phyloP scores from a whole-genome alignment of 164 flowering plant species.

The Macadamia integrifolia region DNA sequence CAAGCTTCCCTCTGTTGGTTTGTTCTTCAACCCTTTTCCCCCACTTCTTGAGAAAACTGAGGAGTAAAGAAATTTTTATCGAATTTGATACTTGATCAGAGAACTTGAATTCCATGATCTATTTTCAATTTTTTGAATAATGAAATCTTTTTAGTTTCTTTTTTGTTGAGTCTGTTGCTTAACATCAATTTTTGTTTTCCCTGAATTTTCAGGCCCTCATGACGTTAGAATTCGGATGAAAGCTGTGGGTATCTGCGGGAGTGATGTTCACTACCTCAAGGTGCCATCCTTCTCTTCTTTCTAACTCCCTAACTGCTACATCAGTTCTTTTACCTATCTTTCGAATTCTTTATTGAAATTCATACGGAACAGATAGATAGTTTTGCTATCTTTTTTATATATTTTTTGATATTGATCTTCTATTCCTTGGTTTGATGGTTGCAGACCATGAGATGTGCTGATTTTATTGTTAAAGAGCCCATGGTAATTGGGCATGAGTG shows the following conservation, averaged over 20 bases:
- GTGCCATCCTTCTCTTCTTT: constrained; percentile 16
- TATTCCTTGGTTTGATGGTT: neutral
- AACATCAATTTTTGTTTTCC: neutral
- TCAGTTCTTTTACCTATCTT: too few species aligned
- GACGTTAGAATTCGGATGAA: constrained; percentile 90
- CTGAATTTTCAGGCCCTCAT: constrained; percentile 44
- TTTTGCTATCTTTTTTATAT: too few species aligned
- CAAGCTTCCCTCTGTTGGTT: constrained; percentile 82
- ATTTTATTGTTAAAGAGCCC: constrained; percentile 57
- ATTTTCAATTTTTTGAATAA: neutral
- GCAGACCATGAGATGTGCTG: constrained; percentile 50
- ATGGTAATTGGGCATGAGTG: constrained; percentile 90
- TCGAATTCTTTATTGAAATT: too few species aligned
- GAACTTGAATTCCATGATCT: neutral
- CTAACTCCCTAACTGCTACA: neutral
- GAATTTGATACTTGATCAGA: too few species aligned
- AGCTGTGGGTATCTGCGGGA: constrained; percentile 97
- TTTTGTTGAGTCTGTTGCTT: neutral
- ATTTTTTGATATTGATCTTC: neutral
- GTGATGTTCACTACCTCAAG: constrained; percentile 95
- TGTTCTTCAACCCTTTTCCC: too few species aligned
- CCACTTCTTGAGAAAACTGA: neutral
- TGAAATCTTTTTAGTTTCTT: neutral
- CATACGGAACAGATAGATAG: too few species aligned
- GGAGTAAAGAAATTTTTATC: neutral